phyloP scores from a whole-genome alignment of 176 grass and related monocot species.

The Elymus sibiricus region DNA sequence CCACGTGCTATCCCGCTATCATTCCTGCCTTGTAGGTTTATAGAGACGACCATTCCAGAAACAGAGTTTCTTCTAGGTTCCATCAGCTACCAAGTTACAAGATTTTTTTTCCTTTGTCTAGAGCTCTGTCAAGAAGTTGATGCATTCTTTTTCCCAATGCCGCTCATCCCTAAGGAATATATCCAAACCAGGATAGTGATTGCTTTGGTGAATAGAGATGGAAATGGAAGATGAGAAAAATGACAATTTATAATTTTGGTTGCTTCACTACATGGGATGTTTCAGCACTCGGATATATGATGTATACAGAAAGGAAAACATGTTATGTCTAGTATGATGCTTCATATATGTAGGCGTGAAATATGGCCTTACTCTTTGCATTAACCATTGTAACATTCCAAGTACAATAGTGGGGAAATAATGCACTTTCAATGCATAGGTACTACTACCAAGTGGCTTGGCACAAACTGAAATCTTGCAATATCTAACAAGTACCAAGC shows the following conservation, averaged over 20 bases:
- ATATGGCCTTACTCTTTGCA: not conserved
- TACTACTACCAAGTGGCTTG: not conserved
- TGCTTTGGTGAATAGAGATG: not conserved
- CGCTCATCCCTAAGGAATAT: not conserved
- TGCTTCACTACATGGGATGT: not conserved
- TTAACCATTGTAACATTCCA: not conserved
- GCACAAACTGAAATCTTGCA: not conserved
- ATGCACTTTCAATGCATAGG: not conserved
- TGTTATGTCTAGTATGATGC: not conserved
- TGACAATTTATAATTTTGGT: not conserved
- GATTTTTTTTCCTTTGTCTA: not conserved
- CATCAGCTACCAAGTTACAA: not conserved
- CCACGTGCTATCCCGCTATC: not conserved
- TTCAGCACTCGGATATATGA: not conserved
- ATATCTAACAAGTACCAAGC: not conserved
- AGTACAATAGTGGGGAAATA: not conserved
- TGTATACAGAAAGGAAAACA: not conserved
- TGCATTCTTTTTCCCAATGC: not conserved
- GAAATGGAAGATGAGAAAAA: not conserved
- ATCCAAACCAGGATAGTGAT: too few species aligned
- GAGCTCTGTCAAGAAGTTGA: not conserved
- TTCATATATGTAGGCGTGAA: not conserved
- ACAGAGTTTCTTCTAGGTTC: too few species aligned
- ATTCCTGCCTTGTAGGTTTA: too few species aligned
- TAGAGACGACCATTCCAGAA: too few species aligned